Conservation (phyloP, 352 stramenopile species). For the Phytopythium helicoides region DNA sequence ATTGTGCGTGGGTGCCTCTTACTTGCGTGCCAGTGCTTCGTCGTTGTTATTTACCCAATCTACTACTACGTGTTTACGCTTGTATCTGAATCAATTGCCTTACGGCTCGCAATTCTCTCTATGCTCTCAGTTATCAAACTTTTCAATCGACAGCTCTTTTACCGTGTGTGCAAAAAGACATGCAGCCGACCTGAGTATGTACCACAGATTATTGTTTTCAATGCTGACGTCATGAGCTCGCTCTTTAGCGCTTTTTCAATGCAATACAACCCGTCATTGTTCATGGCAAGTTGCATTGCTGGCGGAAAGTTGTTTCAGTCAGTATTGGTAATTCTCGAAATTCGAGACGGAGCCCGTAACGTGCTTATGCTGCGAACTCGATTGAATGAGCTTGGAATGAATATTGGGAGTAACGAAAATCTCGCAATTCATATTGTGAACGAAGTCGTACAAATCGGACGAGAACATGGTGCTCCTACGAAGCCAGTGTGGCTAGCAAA, state of each 20-base stretch:
- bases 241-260: conserved; percentile 29
- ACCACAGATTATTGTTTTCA: conserved; percentile 27
- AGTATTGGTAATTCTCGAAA: conserved; percentile 9
- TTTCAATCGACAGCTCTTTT: conserved; percentile 12
- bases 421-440: too few relatives aligned
- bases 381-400: too few relatives aligned
- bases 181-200: conserved; percentile 10
- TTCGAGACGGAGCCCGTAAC: neutral
- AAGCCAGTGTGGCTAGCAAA: neutral
- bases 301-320: conserved; percentile 18
- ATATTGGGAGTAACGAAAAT: too few relatives aligned
- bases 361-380: neutral
- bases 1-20: conserved; percentile 6
- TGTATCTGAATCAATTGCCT: conserved; percentile 8
- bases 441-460: too few relatives aligned
- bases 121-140: conserved; percentile 12
- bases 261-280: conserved; percentile 20
- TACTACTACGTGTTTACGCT: conserved; percentile 19
- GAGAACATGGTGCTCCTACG: too few relatives aligned
- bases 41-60: conserved; percentile 17
- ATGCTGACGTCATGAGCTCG: conserved; percentile 24
- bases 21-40: conserved; percentile 11
- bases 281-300: conserved; percentile 15
- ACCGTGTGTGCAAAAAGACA: conserved; percentile 14
- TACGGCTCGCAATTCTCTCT: conserved; percentile 8